Conservation (phyloP, 2,329 filamentous ascomycete species). For the Aureobasidium sp. region DNA sequence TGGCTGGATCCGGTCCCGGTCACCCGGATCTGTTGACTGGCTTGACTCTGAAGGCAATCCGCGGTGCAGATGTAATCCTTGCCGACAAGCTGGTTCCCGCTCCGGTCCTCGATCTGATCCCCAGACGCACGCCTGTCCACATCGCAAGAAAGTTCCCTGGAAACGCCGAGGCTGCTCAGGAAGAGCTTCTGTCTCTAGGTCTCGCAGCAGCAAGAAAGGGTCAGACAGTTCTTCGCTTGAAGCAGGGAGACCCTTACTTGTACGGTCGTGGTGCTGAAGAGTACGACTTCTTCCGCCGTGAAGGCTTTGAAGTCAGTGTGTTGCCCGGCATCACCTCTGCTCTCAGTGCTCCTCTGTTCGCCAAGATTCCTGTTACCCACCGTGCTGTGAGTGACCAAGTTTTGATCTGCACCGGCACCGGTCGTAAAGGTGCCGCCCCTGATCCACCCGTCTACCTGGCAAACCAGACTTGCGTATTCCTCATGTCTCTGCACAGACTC, state of each 20-base stretch:
- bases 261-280: conserved; percentile 97
- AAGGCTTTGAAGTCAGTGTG: conserved; percentile 74
- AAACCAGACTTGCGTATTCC: conserved; percentile 87
- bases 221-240: conserved; percentile 86
- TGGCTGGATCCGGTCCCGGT: conserved; percentile 93
- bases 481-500: conserved; percentile 95
- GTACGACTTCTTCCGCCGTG: conserved; percentile 80
- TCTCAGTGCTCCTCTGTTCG: conserved; percentile 88
- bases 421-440: conserved; percentile 86
- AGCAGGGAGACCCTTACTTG: conserved; percentile 97
- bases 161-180: conserved; percentile 93
- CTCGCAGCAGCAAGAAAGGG: conserved; percentile 74
- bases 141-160: conserved; percentile 99
- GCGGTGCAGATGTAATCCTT: conserved; percentile 79
- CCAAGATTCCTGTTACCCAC: conserved; percentile 88
- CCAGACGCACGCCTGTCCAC: conserved; percentile 86
- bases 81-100: conserved; percentile 90
- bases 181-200: conserved; percentile 85
- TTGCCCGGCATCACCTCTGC: conserved; percentile 93
- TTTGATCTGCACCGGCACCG: conserved; percentile 96
- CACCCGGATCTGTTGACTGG: conserved; percentile 92
- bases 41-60: conserved; percentile 81
- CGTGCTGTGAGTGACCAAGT: conserved; percentile 92
- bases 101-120: conserved; percentile 88
- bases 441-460: conserved; percentile 82